These are phyloP conservation scores for Gloeostereum incarnatum DNA, from an alignment of 768 basidiomycete species.

Conservation along the genomic window DNA sequence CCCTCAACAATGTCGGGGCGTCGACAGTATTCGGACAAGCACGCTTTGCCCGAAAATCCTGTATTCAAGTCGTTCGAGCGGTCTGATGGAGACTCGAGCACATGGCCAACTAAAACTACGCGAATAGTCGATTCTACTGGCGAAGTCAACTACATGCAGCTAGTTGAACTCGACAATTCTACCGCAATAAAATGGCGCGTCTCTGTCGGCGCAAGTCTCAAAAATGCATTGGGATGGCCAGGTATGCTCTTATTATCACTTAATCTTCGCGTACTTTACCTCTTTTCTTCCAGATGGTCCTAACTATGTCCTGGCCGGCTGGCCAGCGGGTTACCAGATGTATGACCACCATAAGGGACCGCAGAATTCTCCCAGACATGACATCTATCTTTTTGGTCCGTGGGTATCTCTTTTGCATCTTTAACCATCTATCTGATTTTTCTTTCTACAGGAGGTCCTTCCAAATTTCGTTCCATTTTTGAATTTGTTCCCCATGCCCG, in stretches of 20 bases:
- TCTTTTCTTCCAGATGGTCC: slow-evolving; percentile 28
- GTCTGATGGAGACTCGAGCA: slow-evolving; percentile 45
- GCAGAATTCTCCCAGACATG: slow-evolving; percentile 45
- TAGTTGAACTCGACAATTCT: slow-evolving; percentile 38
- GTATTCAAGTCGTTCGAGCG: slow-evolving; percentile 48
- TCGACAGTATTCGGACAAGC: too few species aligned
- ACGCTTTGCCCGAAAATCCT: slow-evolving; percentile 42
- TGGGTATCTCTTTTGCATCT: not conserved
- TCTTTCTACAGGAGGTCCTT: slow-evolving; percentile 31
- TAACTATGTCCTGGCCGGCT: slow-evolving; percentile 51
- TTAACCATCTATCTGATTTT: not conserved
- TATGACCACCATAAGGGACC: slow-evolving; percentile 71
- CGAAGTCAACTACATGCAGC: slow-evolving; percentile 65
- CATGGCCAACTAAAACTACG: slow-evolving; percentile 52
- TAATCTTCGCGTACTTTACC: slow-evolving; percentile 1
- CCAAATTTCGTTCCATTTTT: slow-evolving; percentile 69
- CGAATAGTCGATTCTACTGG: slow-evolving; percentile 47
- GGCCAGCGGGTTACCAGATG: slow-evolving; percentile 62
- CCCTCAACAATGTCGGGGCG: too few species aligned
- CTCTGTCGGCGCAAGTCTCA: slow-evolving; percentile 29
- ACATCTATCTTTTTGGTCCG: slow-evolving; percentile 71
- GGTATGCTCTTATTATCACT: slow-evolving; percentile 25
- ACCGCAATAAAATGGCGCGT: slow-evolving; percentile 52
- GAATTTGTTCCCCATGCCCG: slow-evolving; percentile 81
- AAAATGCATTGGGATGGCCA: slow-evolving; percentile 33